Base-by-base conservation (phyloP, 768 basidiomycete genomes). In the Suillus clintonianus region DNA sequence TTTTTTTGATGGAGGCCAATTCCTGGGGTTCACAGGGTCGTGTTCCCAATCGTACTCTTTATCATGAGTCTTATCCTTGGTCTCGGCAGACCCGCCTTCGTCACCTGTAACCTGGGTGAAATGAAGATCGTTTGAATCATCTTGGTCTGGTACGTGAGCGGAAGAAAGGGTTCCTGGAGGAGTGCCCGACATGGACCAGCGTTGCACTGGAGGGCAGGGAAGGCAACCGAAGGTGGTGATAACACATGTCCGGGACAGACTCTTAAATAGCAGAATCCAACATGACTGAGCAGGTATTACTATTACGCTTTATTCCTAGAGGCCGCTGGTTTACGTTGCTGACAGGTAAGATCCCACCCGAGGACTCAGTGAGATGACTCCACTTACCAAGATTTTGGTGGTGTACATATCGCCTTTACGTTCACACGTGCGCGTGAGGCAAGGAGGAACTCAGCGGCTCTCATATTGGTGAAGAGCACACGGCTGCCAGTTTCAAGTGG, bases 1-100 rank as follows among this genome's bases (percentile, higher is more conserved):
- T 72, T 91, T 91, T 69, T 76, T 84, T 27, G 73, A 59, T 1
- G 68, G 64, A 3, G 84, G 69, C 90, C 89, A 92, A 69, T 91
- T 91, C 22, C 89, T 79, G 0, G 90, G 84, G 71, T 92, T 90
- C 11, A 76, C 75, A 9, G 85, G 82, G 66, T 86, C 86, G 65
- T 79, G 72, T 43, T 82, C 80, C 90, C 90, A 91, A 60, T 83
- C 82, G 10, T 30, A 19, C 8, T 9, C 27, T n/a, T 85, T 81
- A 41, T 79, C 76, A 41, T 76, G 75, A 43, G 72, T 68, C 59
- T 80, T 80, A 64, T 81, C 79, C 65, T 80, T 79, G 4, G 84
- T 82, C 39, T 80, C 66, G 42, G 83, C 74, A 66, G 81, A 75
- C 67, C 82, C 70, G 67, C 83, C 81, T 67, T 86, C 71, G 68